Base-by-base conservation (phyloP, 2,329 filamentous ascomycete species). In the Xylaria sp. region DNA sequence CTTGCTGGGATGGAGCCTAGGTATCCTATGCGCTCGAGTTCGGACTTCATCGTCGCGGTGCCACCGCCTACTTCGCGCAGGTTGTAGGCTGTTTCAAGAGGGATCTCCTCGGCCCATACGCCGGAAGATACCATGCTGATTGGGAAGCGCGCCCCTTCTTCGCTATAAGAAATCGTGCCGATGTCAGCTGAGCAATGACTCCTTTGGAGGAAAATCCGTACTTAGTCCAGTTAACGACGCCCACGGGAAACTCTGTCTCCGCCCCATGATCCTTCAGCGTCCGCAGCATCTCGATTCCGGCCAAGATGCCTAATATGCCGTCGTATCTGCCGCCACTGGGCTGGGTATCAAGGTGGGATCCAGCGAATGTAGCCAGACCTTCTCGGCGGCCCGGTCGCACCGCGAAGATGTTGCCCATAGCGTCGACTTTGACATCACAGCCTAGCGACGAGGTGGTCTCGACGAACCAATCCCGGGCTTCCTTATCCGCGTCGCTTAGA, bases 381-480 rank as follows among this genome's bases (percentile, higher is more conserved):
- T 87, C 83, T 20, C 81, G 80, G 65, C 86, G 81, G 0, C 92
- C 92, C 2, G 89, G 87, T 2, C 90, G 86, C 3, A 93, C 84
- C 0, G 92, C 91, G 77, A 95, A 96, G 69, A 91, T 92, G 73
- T 95, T 96, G 23, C 92, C 92, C 88, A 95, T 94, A 31, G 88
- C 83, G 77, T 96, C 93, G 1, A 93, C 80, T 0, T 86, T 90
- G 8, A 92, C 84, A 2, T 85, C 84, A 78, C 92, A 95, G 10
- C 90, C 91, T 0, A 94, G 81, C 0, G 81, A 82, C 74, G 87
- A 81, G 1, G 88, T 89, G 0, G 88, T 90, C 20, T 89, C 78
- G 0, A 90, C 85, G 72, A 96, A 94, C 92, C 92, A 96, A 78
- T 92, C 88, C 48, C 93, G 88, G 13, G 87, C 92, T 74, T 87